Percentiles rank a stretch among this genome's conserved stretches.
Conservation (phyloP, 192 early-diverging fungal species). For the Geosiphon pyriformis region DNA sequence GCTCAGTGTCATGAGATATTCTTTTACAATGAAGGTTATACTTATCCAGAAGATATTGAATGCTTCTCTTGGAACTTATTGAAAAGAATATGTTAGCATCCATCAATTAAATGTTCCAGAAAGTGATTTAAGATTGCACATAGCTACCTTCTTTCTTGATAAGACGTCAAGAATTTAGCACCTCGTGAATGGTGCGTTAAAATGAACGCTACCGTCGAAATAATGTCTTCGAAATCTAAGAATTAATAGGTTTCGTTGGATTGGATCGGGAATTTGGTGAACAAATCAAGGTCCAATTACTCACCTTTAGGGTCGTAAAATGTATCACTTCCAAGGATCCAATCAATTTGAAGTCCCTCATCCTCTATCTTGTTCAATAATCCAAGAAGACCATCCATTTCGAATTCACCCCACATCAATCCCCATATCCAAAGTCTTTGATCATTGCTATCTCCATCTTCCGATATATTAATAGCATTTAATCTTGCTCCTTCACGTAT, state of each 20-base stretch:
- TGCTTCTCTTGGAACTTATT: constrained; percentile 13
- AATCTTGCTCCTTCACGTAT: constrained; percentile 28
- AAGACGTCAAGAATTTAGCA: constrained; percentile 61
- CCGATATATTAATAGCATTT: constrained; percentile 28
- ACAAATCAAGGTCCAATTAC: neutral
- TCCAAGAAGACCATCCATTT: constrained; percentile 32
- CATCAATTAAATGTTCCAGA: neutral
- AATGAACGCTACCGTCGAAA: constrained; percentile 56
- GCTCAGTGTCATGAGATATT: constrained; percentile 19
- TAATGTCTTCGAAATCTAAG: constrained; percentile 60
- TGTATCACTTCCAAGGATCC: constrained; percentile 52
- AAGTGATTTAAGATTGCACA: neutral
- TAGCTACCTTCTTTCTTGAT: constrained; percentile 60
- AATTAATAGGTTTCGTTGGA: neutral
- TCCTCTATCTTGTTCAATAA: constrained; percentile 29
- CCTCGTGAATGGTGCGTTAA: constrained; percentile 47
- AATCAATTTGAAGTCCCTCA: constrained; percentile 31
- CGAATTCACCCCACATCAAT: constrained; percentile 46
- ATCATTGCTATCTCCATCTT: neutral
- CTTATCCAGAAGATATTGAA: constrained; percentile 23
- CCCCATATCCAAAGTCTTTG: constrained; percentile 34
- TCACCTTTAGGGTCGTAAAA: constrained; percentile 54
- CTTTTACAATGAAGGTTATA: constrained; percentile 10
- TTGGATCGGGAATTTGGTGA: neutral
- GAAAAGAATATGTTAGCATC: neutral